Conservation (phyloP, 495 filamentous ascomycete genomes). For the Hamigera avellanea region DNA sequence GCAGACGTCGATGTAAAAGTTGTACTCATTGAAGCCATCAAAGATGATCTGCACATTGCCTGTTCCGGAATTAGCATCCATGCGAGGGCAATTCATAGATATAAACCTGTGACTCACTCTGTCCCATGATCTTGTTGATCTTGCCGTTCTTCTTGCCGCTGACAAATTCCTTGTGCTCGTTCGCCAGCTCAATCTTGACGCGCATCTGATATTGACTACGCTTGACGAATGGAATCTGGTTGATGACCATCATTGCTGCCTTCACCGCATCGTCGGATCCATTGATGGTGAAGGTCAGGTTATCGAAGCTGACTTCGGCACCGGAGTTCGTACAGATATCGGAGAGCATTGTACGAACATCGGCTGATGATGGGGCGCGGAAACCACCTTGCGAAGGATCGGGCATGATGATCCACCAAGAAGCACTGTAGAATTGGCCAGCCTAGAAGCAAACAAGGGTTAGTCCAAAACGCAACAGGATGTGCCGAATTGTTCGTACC, state of each 20-base stretch:
- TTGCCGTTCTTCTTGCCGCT: conserved; percentile 99
- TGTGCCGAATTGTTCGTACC: conserved; percentile 33
- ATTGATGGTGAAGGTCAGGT: conserved; percentile 83
- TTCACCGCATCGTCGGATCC: conserved; percentile 95
- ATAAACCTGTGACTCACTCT: conserved; percentile 43
- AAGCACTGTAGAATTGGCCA: conserved; percentile 94
- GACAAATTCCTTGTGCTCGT: conserved; percentile 99
- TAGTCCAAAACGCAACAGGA: neutral
- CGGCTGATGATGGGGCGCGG: conserved; percentile 58
- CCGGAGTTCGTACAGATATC: conserved; percentile 95
- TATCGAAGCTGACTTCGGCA: conserved; percentile 88
- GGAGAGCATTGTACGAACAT: conserved; percentile 80
- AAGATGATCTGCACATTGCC: conserved; percentile 97
- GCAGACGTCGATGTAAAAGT: conserved; percentile 97
- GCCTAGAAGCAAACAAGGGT: conserved; percentile 37
- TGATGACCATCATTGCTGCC: conserved; percentile 80
- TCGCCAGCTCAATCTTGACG: conserved; percentile 96
- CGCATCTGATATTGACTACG: conserved; percentile 83
- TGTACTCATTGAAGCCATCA: conserved; percentile 98
- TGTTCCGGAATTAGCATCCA: conserved; percentile 8
- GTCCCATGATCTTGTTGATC: conserved; percentile 99
- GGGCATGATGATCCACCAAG: conserved; percentile 84
- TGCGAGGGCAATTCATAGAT: too few relatives aligned
- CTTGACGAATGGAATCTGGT: conserved; percentile 80
- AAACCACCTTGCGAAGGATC: conserved; percentile 45